phyloP scores from a whole-genome alignment of 371 early-diverging fungal species.

The Syncephalastrum contaminatum region DNA sequence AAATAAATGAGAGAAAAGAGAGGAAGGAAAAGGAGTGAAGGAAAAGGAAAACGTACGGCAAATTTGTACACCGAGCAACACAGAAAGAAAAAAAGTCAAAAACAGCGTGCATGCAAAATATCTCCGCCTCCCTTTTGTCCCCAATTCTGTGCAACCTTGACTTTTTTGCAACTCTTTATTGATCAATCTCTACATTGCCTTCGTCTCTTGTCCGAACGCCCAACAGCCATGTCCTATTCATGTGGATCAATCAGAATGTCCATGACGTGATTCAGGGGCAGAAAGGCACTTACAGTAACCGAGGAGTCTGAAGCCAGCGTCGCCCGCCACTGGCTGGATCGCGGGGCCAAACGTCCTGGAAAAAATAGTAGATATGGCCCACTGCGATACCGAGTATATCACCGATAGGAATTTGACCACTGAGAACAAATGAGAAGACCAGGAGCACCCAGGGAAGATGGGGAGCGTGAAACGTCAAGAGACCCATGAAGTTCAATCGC shows the following conservation, averaged over 20 bases:
- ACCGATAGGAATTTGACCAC: constrained; percentile 70
- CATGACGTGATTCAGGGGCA: too few relatives aligned
- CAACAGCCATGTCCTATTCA: too few relatives aligned
- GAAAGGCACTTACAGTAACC: constrained; percentile 51
- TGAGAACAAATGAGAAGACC: constrained; percentile 76
- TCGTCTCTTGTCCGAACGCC: too few relatives aligned
- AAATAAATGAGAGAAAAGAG: too few relatives aligned
- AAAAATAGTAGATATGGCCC: constrained; percentile 93
- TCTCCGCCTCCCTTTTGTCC: too few relatives aligned
- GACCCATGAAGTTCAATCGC: constrained; percentile 83
- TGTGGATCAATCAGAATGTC: too few relatives aligned
- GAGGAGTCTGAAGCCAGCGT: constrained; percentile 59
- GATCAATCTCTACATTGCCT: too few relatives aligned
- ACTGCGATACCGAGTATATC: constrained; percentile 85
- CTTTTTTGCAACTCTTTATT: too few relatives aligned
- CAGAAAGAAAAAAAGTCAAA: constrained; percentile 5
- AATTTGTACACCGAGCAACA: constrained; percentile 1
- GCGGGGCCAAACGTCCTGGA: constrained; percentile 92
- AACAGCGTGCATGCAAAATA: background rate
- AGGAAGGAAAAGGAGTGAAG: too few relatives aligned
- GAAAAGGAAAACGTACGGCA: background rate
- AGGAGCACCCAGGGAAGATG: constrained; percentile 91
- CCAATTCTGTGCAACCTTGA: too few relatives aligned
- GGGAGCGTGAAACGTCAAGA: constrained; percentile 89
- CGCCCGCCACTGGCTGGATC: constrained; percentile 63